These are phyloP conservation scores for Neonectria magnoliae DNA, from an alignment of 2,329 filamentous ascomycete species.

Conservation along the genomic window DNA sequence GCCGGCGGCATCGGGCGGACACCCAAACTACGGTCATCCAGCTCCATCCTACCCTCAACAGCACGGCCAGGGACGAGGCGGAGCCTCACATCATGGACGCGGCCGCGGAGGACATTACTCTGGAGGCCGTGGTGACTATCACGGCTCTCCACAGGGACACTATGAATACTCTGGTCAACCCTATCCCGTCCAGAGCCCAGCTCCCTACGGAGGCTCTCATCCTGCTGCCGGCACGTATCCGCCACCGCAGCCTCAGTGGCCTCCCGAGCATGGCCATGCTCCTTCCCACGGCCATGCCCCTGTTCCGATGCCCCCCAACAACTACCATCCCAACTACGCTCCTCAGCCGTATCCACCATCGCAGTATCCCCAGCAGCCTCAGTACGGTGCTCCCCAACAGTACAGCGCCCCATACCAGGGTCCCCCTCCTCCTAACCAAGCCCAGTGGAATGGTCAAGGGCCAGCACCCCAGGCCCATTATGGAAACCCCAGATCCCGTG, in stretches of 20 bases:
- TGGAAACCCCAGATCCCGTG: conserved; percentile 52
- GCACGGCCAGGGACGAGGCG: conserved; percentile 50
- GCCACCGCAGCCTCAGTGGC: conserved; percentile 54
- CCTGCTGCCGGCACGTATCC: conserved; percentile 51
- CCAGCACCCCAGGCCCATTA: conserved; percentile 51
- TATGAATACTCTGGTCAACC: conserved; percentile 57
- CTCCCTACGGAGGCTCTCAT: conserved; percentile 48
- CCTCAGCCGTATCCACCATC: conserved; percentile 61
- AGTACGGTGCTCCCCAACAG: conserved; percentile 54
- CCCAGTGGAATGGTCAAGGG: conserved; percentile 49
- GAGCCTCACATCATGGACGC: conserved; percentile 50
- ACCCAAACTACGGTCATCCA: conserved; percentile 53
- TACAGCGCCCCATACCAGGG: conserved; percentile 51
- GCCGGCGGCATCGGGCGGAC: conserved; percentile 47
- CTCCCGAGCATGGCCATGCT: conserved; percentile 52
- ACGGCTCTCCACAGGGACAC: conserved; percentile 48
- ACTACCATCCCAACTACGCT: conserved; percentile 69
- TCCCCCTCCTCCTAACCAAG: conserved; percentile 48
- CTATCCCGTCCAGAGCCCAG: conserved; percentile 46
- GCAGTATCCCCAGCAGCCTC: conserved; percentile 56
- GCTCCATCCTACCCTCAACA: conserved; percentile 51
- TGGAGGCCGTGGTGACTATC: conserved; percentile 54
- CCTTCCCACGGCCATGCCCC: conserved; percentile 58
- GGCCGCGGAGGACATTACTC: conserved; percentile 54
- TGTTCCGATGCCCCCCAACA: conserved; percentile 60